These are phyloP conservation scores for Linderina pennispora DNA, from an alignment of 192 early-diverging fungal species.

Conservation along the genomic window DNA sequence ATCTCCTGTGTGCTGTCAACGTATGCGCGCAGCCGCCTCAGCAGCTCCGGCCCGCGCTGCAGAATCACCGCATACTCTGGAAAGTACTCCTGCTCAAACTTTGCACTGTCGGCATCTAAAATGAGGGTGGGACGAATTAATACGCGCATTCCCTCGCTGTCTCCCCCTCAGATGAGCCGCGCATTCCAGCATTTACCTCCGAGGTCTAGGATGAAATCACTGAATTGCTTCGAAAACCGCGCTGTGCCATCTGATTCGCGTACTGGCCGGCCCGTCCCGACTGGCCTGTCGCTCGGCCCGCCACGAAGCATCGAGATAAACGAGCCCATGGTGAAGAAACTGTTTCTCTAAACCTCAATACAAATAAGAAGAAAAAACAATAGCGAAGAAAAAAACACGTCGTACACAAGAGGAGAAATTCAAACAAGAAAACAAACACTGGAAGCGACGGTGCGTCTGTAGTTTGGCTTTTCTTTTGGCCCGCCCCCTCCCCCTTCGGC, in stretches of 20 bases:
- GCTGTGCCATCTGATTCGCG: slow-evolving; percentile 21
- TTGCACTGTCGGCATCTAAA: slow-evolving; percentile 25
- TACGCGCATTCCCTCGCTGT: no score
- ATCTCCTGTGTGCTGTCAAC: slow-evolving; percentile 34
- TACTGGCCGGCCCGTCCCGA: slow-evolving; percentile 4
- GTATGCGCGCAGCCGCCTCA: slow-evolving; percentile 25
- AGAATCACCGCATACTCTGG: slow-evolving; percentile 25
- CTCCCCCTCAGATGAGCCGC: no score
- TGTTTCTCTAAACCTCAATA: neutral
- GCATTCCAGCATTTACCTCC: slow-evolving; percentile 21
- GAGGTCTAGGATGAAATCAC: slow-evolving; percentile 42
- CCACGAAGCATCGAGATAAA: slow-evolving; percentile 41
- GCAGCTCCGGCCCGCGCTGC: slow-evolving; percentile 18
- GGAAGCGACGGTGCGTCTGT: no score
- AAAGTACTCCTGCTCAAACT: slow-evolving; percentile 22
- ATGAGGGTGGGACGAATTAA: no score
- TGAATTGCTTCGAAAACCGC: slow-evolving; percentile 44
- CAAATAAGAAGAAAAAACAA: neutral
- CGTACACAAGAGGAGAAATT: neutral
- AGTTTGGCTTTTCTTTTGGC: no score
- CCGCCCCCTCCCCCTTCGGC: no score
- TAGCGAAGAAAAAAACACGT: neutral
- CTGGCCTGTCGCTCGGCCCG: slow-evolving; percentile 10
- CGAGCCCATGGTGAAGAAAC: slow-evolving; percentile 20
- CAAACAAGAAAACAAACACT: neutral